Evolutionary conservation across 192 early-diverging fungal genomes (phyloP).

Genomic region (Phlyctochytrium arcticum): DNA sequence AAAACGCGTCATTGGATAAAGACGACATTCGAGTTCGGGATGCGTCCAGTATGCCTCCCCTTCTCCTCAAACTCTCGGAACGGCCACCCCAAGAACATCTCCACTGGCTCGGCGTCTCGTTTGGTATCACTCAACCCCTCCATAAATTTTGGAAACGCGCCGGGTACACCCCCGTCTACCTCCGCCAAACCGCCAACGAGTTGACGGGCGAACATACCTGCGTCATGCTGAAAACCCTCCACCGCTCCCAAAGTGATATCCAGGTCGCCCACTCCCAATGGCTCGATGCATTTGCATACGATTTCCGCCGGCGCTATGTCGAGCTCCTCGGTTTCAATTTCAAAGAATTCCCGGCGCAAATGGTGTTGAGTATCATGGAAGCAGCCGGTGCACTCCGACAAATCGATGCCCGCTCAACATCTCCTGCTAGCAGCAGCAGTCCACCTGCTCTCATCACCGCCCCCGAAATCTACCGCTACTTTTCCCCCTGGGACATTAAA

Average conservation of each 20-base stretch:
- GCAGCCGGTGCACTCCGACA: constrained; percentile 44
- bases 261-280: constrained; percentile 45
- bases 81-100: constrained; percentile 64
- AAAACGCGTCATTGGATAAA: constrained; percentile 49
- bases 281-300: constrained; percentile 83
- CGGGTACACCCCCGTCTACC: constrained; percentile 88
- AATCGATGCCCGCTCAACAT: neutral
- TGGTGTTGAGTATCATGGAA: constrained; percentile 84
- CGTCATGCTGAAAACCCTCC: constrained; percentile 87
- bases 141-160: constrained; percentile 96
- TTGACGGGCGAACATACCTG: constrained; percentile 98
- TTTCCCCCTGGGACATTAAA: constrained; percentile 87
- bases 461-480: constrained; percentile 38
- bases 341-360: constrained; percentile 69
- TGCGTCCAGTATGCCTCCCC: constrained; percentile 85
- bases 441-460: constrained; percentile 7
- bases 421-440: neutral
- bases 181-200: constrained; percentile 95
- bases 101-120: constrained; percentile 96
- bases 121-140: constrained; percentile 79
- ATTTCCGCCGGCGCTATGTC: constrained; percentile 88
- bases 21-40: constrained; percentile 85
- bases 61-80: constrained; percentile 82
- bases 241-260: constrained; percentile 41
- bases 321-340: constrained; percentile 88